Conservation (phyloP, 1,284 basidiomycete species). For the Garcileccinum viscosum region DNA sequence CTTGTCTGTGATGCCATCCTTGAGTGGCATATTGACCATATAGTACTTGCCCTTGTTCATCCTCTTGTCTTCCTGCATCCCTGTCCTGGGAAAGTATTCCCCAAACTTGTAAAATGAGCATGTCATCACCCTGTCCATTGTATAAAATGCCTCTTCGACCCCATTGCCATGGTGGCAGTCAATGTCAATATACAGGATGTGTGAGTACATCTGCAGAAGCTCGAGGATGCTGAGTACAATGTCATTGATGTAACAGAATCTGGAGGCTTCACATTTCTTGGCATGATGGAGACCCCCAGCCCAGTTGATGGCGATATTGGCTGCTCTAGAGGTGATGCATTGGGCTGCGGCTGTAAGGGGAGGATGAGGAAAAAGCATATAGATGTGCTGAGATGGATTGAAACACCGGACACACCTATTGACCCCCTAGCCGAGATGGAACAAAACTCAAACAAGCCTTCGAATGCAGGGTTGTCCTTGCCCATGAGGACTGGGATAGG, state of each 20-base stretch:
- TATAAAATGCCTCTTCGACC: constrained; percentile 99
- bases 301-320: constrained; percentile 98
- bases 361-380: not conserved
- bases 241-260: constrained; percentile 98
- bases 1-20: constrained; percentile 92
- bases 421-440: constrained; percentile 96
- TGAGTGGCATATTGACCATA: constrained; percentile 91
- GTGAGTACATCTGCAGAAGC: constrained; percentile 79
- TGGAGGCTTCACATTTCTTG: constrained; percentile 95
- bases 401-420: constrained; percentile 57
- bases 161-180: constrained; percentile 99
- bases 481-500: constrained; percentile 75
- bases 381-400: not conserved
- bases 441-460: constrained; percentile 97
- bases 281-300: constrained; percentile 98
- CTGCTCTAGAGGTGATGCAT: constrained; percentile 78
- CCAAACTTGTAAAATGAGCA: constrained; percentile 96
- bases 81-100: constrained; percentile 97
- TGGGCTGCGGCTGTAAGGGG: constrained; percentile 74
- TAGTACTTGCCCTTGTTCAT: constrained; percentile 89
- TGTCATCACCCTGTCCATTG: constrained; percentile 96
- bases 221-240: constrained; percentile 92
- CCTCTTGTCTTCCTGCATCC: constrained; percentile 86
- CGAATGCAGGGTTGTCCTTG: constrained; percentile 96
- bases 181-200: constrained; percentile 97